A percentile compares a stretch with the other conserved stretches of the same genome.
phyloP scores from a whole-genome alignment of 306 rosid genomes.

The Rubus parviflorus region DNA sequence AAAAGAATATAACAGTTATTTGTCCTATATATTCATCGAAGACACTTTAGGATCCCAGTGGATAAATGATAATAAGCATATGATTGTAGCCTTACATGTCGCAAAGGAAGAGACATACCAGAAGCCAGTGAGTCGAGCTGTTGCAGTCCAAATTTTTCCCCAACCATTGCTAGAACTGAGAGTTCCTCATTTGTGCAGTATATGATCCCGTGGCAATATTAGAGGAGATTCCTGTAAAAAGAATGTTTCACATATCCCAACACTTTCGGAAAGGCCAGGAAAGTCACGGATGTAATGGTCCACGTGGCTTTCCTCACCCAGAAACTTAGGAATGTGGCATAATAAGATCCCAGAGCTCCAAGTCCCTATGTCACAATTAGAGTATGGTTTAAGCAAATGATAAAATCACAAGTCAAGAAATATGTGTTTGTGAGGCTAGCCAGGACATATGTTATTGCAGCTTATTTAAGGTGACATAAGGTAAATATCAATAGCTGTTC shows the following conservation, averaged over 20 bases:
- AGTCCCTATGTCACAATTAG: slow-evolving; percentile 56
- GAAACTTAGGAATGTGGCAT: slow-evolving; percentile 69
- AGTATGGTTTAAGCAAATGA: not conserved
- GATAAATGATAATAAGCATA: slow-evolving; percentile 1
- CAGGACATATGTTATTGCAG: not conserved
- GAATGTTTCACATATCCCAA: slow-evolving; percentile 38
- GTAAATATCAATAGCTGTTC: not conserved
- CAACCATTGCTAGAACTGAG: slow-evolving; percentile 89
- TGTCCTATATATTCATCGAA: not conserved
- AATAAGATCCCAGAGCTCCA: slow-evolving; percentile 71
- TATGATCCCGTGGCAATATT: slow-evolving; percentile 70
- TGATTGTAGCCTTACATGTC: slow-evolving; percentile 65
- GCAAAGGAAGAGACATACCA: slow-evolving; percentile 88
- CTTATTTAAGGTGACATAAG: slow-evolving; percentile 11
- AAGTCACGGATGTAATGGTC: slow-evolving; percentile 93
- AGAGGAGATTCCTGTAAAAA: slow-evolving; percentile 53
- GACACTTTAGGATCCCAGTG: not conserved
- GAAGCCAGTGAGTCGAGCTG: slow-evolving; percentile 92
- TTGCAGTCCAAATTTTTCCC: slow-evolving; percentile 91
- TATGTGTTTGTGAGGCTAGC: not conserved
- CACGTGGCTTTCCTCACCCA: slow-evolving; percentile 69
- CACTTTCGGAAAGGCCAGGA: slow-evolving; percentile 59
- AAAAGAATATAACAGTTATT: not conserved
- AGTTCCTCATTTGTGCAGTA: slow-evolving; percentile 84
- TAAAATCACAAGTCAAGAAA: not conserved